Percentiles rank a stretch among this genome's conserved stretches.
Evolutionary conservation across 306 rosid genomes (phyloP).

Genomic region (Prunus mira): DNA sequence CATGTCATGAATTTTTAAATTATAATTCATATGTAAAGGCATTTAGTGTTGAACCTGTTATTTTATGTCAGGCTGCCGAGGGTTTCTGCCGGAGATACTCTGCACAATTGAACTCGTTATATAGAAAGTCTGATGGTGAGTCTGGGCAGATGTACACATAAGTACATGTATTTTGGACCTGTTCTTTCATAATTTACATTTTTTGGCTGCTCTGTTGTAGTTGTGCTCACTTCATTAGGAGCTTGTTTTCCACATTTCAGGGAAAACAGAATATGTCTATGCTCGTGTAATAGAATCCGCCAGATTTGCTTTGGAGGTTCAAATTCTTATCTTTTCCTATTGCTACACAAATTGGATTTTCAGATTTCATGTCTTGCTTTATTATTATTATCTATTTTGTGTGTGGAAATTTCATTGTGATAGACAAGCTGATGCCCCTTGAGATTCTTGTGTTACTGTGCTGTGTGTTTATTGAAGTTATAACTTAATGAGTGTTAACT

Average conservation of each 20-base stretch:
- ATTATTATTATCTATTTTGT: too few species aligned
- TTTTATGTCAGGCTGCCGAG: conserved; percentile 72
- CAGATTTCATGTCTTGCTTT: neutral
- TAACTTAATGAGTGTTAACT: neutral
- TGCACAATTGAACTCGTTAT: conserved; percentile 57
- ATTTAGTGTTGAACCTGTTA: conserved; percentile 21
- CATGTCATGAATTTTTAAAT: neutral
- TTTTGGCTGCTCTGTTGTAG: neutral
- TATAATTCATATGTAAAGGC: conserved; percentile 7
- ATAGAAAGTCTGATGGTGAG: conserved; percentile 81
- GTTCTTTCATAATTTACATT: neutral
- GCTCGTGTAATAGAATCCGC: conserved; percentile 68
- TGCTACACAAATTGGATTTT: neutral
- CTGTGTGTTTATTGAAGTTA: neutral
- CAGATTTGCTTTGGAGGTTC: conserved; percentile 76
- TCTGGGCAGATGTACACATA: conserved; percentile 10
- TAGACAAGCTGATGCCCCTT: neutral
- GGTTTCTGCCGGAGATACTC: conserved; percentile 86
- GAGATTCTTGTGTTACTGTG: neutral
- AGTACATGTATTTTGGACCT: neutral
- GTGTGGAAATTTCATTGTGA: neutral
- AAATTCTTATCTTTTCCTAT: conserved; percentile 6
- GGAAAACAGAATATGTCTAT: conserved; percentile 89
- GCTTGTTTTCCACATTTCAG: conserved; percentile 48
- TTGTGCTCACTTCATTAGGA: conserved; percentile 2